phyloP scores from a whole-genome alignment of 768 basidiomycete species.

The Lactarius indigo region DNA sequence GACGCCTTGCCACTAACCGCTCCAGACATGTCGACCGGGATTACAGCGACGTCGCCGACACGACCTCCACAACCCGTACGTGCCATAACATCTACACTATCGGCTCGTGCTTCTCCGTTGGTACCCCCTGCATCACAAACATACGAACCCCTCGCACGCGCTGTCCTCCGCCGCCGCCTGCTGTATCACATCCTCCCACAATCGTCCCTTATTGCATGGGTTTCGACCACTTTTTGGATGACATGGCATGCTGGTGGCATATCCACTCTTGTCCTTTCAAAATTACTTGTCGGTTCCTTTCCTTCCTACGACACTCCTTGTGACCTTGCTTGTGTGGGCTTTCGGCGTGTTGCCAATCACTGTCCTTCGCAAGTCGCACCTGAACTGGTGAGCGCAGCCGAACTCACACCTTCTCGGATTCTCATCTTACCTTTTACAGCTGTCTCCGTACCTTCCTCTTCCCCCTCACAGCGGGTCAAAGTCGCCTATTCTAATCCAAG shows the following conservation, averaged over 20 bases:
- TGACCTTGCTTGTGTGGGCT: conserved; percentile 45
- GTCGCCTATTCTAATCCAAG: conserved; percentile 45
- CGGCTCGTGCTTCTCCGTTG: conserved; percentile 48
- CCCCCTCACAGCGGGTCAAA: conserved; percentile 48
- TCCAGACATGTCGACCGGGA: neutral
- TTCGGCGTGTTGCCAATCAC: conserved; percentile 53
- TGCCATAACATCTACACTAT: conserved; percentile 37
- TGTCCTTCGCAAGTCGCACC: conserved; percentile 53
- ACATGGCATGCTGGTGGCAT: conserved; percentile 44
- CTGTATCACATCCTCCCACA: conserved; percentile 50
- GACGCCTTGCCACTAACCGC: neutral
- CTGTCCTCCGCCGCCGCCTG: conserved; percentile 58
- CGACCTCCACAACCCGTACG: conserved; percentile 35
- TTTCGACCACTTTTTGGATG: conserved; percentile 39
- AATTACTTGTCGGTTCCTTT: conserved; percentile 41
- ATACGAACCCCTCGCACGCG: conserved; percentile 65
- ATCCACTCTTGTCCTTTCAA: conserved; percentile 33
- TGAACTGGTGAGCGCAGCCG: conserved; percentile 52
- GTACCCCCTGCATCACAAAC: conserved; percentile 55
- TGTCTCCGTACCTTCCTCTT: conserved; percentile 45
- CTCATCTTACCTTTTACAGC: conserved; percentile 34
- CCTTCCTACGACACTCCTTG: conserved; percentile 37
- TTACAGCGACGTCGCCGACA: conserved; percentile 25
- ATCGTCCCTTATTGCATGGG: conserved; percentile 48
- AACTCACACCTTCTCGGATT: neutral